phyloP scores from a whole-genome alignment of 495 filamentous ascomycete genomes.

The Podospora pseudopauciseta region DNA sequence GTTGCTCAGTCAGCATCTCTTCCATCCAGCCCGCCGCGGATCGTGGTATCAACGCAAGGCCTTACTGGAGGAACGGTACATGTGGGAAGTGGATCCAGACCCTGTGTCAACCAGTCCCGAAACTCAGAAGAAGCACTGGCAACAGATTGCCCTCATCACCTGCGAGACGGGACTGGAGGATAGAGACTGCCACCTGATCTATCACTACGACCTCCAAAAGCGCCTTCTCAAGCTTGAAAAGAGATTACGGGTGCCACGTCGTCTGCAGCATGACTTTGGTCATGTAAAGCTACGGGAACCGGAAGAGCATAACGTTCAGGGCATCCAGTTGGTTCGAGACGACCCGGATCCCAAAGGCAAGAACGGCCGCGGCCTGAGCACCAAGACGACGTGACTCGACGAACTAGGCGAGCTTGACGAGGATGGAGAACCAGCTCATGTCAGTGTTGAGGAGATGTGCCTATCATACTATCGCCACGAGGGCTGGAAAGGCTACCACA shows the following conservation, averaged over 20 bases:
- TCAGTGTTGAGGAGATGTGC: slow-evolving; percentile 85
- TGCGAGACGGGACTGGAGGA: slow-evolving; percentile 88
- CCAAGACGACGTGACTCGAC: slow-evolving; percentile 86
- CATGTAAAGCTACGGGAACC: slow-evolving; percentile 75
- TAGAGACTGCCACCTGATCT: slow-evolving; percentile 80
- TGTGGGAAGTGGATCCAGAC: slow-evolving; percentile 58
- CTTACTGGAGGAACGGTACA: slow-evolving; percentile 91
- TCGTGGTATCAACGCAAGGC: slow-evolving; percentile 97
- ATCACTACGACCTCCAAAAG: slow-evolving; percentile 93
- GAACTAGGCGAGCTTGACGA: slow-evolving; percentile 62
- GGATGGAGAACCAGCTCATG: slow-evolving; percentile 46
- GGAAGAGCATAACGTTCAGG: slow-evolving; percentile 67
- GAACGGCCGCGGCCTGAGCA: slow-evolving; percentile 49
- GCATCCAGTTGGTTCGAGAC: slow-evolving; percentile 67
- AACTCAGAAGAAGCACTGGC: slow-evolving; percentile 77
- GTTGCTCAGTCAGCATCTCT: slow-evolving; percentile 75
- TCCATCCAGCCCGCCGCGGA: slow-evolving; percentile 80
- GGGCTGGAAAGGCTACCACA: slow-evolving; percentile 93
- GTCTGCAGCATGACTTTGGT: slow-evolving; percentile 89
- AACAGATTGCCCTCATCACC: slow-evolving; percentile 69
- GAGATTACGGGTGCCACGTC: slow-evolving; percentile 73
- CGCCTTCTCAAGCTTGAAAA: slow-evolving; percentile 86
- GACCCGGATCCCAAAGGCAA: slow-evolving; percentile 38
- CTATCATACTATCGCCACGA: slow-evolving; percentile 75
- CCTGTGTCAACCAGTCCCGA: slow-evolving; percentile 34